Percentiles rank a stretch among this genome's conserved stretches.
phyloP scores from a whole-genome alignment of 345 rosid genomes.

The Gossypium bickii region DNA sequence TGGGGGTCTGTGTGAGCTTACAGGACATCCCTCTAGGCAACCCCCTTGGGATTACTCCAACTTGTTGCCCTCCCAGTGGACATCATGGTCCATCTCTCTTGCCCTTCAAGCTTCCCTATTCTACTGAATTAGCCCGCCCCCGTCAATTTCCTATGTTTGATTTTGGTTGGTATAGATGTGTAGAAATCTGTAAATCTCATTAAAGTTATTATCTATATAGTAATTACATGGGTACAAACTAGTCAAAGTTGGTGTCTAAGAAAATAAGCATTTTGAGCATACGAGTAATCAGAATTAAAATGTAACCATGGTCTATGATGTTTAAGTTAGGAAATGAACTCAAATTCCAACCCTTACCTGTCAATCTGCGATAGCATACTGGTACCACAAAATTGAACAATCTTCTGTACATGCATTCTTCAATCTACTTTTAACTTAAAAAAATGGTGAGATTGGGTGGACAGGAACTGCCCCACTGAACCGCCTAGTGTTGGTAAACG shows the following conservation, averaged over 20 bases:
- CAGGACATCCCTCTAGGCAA: slow-evolving; percentile 25
- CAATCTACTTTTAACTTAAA: background rate
- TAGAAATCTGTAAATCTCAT: background rate
- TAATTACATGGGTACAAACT: background rate
- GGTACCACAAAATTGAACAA: background rate
- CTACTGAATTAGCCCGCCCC: background rate
- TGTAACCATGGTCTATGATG: background rate
- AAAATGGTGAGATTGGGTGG: background rate
- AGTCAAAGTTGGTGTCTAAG: background rate
- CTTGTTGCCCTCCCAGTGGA: slow-evolving; percentile 27
- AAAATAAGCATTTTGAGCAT: background rate
- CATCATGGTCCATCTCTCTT: slow-evolving; percentile 24
- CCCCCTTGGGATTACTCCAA: slow-evolving; percentile 25
- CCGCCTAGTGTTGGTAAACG: background rate
- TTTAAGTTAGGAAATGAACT: background rate
- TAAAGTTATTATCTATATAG: background rate
- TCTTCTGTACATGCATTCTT: background rate
- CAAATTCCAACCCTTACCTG: background rate
- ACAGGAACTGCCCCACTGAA: background rate
- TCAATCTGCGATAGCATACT: background rate
- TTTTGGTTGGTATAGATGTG: background rate
- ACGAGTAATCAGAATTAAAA: background rate
- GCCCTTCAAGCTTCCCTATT: background rate
- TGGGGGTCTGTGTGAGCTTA: slow-evolving; percentile 20
- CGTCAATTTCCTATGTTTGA: background rate